Evolutionary conservation across 331 rosid genomes (phyloP).

Genomic region (Acacia concinna): DNA sequence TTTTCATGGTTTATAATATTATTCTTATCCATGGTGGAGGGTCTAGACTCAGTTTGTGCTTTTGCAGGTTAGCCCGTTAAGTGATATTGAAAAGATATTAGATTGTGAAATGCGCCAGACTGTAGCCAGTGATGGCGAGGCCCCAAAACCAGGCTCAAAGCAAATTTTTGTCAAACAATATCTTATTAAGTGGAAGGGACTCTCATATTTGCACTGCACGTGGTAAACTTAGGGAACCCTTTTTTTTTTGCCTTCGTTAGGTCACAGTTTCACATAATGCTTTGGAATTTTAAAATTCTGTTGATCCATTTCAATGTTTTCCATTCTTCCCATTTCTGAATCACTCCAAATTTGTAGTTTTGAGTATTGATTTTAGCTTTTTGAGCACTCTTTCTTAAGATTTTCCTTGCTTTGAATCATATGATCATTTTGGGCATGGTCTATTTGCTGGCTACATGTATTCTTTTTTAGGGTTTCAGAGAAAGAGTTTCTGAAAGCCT

Average conservation of each 20-base stretch:
- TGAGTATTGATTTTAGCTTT: neutral
- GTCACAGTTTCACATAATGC: conserved; percentile 2
- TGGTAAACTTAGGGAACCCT: conserved; percentile 62
- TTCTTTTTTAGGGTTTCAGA: conserved; percentile 75
- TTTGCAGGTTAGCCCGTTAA: conserved; percentile 91
- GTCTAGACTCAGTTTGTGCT: conserved; percentile 9
- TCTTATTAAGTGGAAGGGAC: conserved; percentile 97
- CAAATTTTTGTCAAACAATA: conserved; percentile 94
- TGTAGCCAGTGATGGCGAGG: conserved; percentile 68
- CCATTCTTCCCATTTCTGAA: neutral
- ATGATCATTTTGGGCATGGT: conserved; percentile 33
- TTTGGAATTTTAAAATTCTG: neutral
- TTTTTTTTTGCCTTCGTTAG: conserved; percentile 11
- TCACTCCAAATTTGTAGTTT: conserved; percentile 16
- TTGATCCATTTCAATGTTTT: conserved; percentile 16
- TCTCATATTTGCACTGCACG: conserved; percentile 85
- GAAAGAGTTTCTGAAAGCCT: conserved; percentile 89
- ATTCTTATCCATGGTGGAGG: conserved; percentile 24
- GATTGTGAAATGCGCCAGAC: conserved; percentile 97
- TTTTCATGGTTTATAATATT: conserved; percentile 21
- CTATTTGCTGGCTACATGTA: conserved; percentile 21
- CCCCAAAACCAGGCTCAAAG: conserved; percentile 69
- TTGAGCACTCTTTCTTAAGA: neutral
- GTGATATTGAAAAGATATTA: conserved; percentile 85
- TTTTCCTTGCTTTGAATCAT: conserved; percentile 10